Evolutionary conservation across 148 eudicot genomes (phyloP), one percentile per base, ranked within the genome.

Genomic region (Fagopyrum homotropicum): DNA sequence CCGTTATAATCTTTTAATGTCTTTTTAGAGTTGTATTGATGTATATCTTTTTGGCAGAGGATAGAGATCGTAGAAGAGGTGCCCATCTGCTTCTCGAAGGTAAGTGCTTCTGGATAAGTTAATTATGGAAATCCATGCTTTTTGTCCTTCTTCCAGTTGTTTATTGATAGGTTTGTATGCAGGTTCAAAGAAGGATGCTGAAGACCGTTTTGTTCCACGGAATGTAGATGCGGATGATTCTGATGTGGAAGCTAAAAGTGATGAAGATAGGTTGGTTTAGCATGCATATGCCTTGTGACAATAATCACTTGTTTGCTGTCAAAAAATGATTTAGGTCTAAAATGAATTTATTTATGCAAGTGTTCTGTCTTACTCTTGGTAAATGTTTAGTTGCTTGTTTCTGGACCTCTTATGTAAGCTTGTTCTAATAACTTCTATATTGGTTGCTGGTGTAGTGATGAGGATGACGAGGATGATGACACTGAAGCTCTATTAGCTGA

Each of bases 181-280:
- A 95, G 98, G 97, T 61, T 73, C 88, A 17, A 95, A 81, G 83
- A 86, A 92, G 77, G 99, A 95, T 40, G 68, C 79, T 71, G 97
- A 95, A 59, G 92, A 90, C 60, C 96, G 97, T 14, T 81, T 87
- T 52, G 71, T 82, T 82, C 89, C 92, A 7, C 89, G 90, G 63
- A 86, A 80, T 80, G 83, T 76, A 75, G 99, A 95, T 84, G 97
- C 97, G 50, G 99, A 95, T 82, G 97, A 92, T 86, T 90, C 93
- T 72, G 99, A 92, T 80, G 89, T 82, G 68, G 93, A 90, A 29
- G 85, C 74, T 57, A 87, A 92, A 79, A 92, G 90, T 77, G 93
- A 89, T 74, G 90, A 91, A 63, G 97, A 88, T 74, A 90, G 97
- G 96, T 95, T 43, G 17, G n/a, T 56, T 51, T 44, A 12, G 26